Conservation (phyloP, 805 yeast species). For the Lachancea kluyveri region DNA sequence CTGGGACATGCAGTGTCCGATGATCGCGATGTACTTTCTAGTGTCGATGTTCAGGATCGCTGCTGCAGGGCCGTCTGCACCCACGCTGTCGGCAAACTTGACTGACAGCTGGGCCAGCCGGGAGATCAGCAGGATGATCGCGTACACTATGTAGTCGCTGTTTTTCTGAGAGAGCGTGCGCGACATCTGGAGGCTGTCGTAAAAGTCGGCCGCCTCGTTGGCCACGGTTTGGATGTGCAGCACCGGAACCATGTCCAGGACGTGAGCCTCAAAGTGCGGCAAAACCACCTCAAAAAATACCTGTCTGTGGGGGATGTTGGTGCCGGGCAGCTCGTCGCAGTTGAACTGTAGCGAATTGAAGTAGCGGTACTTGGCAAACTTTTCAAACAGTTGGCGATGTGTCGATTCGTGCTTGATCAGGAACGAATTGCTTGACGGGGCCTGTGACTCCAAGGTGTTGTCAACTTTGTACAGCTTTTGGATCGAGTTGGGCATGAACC, state of each 20-base stretch:
- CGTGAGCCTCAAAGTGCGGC: conserved; percentile 18
- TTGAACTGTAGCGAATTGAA: conserved; percentile 12
- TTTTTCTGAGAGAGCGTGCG: conserved; percentile 13
- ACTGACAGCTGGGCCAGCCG: conserved; percentile 21
- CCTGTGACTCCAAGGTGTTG: too few relatives aligned
- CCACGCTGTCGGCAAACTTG: conserved; percentile 12
- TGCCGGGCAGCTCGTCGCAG: conserved; percentile 8
- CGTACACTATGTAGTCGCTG: conserved; percentile 22
- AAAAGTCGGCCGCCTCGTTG: conserved; percentile 14
- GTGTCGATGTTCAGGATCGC: conserved; percentile 16
- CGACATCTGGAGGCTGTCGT: too few relatives aligned
- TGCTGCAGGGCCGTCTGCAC: conserved; percentile 2
- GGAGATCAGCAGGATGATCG: conserved; percentile 20
- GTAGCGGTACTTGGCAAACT: conserved; percentile 22
- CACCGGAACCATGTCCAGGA: conserved; percentile 21
- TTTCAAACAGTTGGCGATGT: conserved; percentile 23
- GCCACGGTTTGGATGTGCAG: conserved; percentile 14
- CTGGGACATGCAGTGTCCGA: conserved; percentile 19
- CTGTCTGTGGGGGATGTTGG: conserved; percentile 14
- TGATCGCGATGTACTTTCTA: conserved; percentile 19
- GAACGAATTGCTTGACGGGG: too few relatives aligned
- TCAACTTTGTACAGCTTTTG: too few relatives aligned
- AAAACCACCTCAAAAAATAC: conserved; percentile 16
- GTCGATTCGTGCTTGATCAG: conserved; percentile 15
- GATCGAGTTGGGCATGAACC: too few relatives aligned